A percentile compares a stretch with the other conserved stretches of the same genome.
These are phyloP conservation scores for Pouteria campechiana DNA, from an alignment of 179 eudicot genomes.

Conservation along the genomic window DNA sequence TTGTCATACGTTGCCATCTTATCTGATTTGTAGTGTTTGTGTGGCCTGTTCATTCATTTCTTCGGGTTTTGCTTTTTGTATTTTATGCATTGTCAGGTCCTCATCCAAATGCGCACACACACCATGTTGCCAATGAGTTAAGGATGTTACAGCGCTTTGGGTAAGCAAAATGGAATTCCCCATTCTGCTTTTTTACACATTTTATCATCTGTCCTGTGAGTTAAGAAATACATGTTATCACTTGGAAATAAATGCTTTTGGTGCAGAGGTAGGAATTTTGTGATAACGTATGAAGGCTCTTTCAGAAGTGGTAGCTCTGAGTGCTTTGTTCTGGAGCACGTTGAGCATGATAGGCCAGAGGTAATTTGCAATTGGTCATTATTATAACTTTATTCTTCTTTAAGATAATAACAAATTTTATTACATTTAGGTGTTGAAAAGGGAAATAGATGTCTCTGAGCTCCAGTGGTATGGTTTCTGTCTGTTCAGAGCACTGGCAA, in stretches of 20 bases:
- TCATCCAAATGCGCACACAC: constrained; percentile 68
- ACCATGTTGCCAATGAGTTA: constrained; percentile 72
- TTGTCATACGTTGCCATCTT: background rate
- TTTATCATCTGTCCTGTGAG: background rate
- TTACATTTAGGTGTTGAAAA: constrained; percentile 51
- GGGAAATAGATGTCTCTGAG: constrained; percentile 49
- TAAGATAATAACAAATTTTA: background rate
- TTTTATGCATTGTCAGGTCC: no score
- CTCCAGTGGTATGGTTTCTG: constrained; percentile 93
- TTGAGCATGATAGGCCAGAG: constrained; percentile 93
- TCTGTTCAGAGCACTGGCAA: constrained; percentile 83
- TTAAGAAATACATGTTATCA: background rate
- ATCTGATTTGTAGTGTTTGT: background rate
- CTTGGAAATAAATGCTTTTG: constrained; percentile 4
- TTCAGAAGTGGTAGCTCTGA: constrained; percentile 51
- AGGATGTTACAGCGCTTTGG: constrained; percentile 94
- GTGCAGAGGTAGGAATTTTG: constrained; percentile 75
- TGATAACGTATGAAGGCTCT: constrained; percentile 78
- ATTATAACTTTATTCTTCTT: background rate
- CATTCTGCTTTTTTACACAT: background rate
- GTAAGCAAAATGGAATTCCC: constrained; percentile 22
- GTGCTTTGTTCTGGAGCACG: constrained; percentile 88
- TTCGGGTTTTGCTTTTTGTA: no score
- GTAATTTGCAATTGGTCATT: constrained; percentile 24
- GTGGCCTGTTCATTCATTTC: no score